A percentile compares a stretch with the other conserved stretches of the same genome.
Evolutionary conservation across 768 basidiomycete species (phyloP).

Genomic region (Tulasnella calospora): DNA sequence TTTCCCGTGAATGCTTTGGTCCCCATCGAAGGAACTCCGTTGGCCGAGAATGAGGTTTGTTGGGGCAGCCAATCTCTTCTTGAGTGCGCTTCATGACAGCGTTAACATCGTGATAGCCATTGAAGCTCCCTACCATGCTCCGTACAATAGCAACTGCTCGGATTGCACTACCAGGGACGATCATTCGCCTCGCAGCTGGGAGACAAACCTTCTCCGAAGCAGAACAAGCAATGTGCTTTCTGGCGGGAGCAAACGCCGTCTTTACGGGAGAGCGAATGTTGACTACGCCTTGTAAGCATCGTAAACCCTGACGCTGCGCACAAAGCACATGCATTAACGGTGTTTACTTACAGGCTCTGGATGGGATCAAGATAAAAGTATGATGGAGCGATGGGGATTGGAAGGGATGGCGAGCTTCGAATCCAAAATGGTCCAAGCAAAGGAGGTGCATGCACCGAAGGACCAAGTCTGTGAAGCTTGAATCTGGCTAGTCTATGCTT

Average conservation of each 20-base stretch:
- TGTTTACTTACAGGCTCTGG: slow-evolving; percentile 59
- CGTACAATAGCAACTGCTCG: slow-evolving; percentile 95
- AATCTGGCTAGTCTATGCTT: not conserved
- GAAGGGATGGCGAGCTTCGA: slow-evolving; percentile 89
- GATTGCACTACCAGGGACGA: slow-evolving; percentile 83
- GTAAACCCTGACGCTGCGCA: slow-evolving; percentile 6
- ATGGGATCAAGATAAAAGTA: slow-evolving; percentile 96
- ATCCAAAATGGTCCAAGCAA: slow-evolving; percentile 41
- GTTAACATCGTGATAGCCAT: slow-evolving; percentile 48
- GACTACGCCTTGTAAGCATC: slow-evolving; percentile 82
- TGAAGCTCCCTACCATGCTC: slow-evolving; percentile 75
- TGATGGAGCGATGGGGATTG: slow-evolving; percentile 92
- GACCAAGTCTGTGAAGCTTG: slow-evolving; percentile 1
- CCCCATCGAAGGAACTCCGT: slow-evolving; percentile 88
- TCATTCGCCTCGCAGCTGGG: slow-evolving; percentile 93
- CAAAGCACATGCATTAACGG: not conserved
- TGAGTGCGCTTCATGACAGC: not conserved
- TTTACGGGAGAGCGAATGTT: slow-evolving; percentile 99
- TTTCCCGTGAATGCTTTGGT: slow-evolving; percentile 98
- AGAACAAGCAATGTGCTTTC: slow-evolving; percentile 96
- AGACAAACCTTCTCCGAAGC: slow-evolving; percentile 82
- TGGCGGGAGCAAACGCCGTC: slow-evolving; percentile 97
- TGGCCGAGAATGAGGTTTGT: slow-evolving; percentile 83
- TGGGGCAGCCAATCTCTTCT: not conserved
- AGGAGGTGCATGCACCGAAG: slow-evolving; percentile 4